Conservation (phyloP, 2,329 filamentous ascomycete species). For the Cercospora beticola region DNA sequence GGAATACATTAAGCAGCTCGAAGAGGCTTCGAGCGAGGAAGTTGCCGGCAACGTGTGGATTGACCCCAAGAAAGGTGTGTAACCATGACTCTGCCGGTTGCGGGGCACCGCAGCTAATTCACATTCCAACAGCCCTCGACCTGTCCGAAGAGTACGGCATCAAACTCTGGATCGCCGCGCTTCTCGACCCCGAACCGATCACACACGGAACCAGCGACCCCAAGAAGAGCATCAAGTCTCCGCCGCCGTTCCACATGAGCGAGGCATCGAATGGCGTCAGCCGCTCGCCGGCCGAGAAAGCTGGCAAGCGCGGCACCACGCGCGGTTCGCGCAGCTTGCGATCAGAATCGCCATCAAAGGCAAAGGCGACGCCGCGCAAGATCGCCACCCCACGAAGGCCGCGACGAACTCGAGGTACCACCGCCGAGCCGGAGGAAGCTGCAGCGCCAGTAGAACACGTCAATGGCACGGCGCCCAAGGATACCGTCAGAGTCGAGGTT, state of each 20-base stretch:
- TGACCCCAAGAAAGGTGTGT: constrained; percentile 66
- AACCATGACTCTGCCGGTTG: background rate
- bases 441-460: constrained; percentile 31
- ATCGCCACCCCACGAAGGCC: constrained; percentile 56
- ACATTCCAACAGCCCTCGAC: constrained; percentile 62
- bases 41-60: constrained; percentile 98
- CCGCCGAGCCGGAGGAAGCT: constrained; percentile 33
- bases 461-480: constrained; percentile 28
- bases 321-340: constrained; percentile 55
- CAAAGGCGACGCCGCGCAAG: constrained; percentile 45
- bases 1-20: constrained; percentile 78
- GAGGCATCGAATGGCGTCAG: constrained; percentile 32
- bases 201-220: constrained; percentile 60
- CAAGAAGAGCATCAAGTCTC: constrained; percentile 69
- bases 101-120: constrained; percentile 6
- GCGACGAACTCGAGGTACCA: constrained; percentile 43
- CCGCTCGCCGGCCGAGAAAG: constrained; percentile 28
- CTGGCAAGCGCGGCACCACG: constrained; percentile 26
- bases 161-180: constrained; percentile 81
- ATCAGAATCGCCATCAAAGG: constrained; percentile 57
- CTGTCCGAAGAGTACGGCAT: constrained; percentile 88
- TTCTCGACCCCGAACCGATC: constrained; percentile 86
- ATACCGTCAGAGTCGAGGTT: constrained; percentile 67
- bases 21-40: constrained; percentile 82
- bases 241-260: constrained; percentile 66